phyloP scores from a whole-genome alignment of 73 alveolate species.

The Paramecium bursaria region DNA sequence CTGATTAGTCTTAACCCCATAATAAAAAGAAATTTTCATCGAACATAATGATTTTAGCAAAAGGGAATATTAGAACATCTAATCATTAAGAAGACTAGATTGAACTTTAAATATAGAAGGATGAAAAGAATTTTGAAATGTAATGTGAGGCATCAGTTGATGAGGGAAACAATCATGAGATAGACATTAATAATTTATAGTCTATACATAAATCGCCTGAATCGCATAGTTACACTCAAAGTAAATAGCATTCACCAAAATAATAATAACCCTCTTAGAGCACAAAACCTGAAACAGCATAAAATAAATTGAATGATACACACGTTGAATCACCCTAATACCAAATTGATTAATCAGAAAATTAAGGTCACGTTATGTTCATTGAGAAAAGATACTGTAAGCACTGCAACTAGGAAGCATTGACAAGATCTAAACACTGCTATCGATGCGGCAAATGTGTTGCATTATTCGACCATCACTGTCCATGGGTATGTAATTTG shows the following conservation, averaged over 20 bases:
- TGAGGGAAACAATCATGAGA: not conserved
- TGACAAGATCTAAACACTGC: slow-evolving; percentile 44
- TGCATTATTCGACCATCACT: slow-evolving; percentile 49
- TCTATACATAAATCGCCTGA: slow-evolving; percentile 37
- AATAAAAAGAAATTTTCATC: too few species aligned
- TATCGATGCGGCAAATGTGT: slow-evolving; percentile 31
- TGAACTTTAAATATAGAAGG: slow-evolving; percentile 10
- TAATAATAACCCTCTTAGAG: not conserved
- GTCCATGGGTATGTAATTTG: slow-evolving; percentile 53
- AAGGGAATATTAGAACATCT: too few species aligned
- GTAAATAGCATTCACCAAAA: not conserved
- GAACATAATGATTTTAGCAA: too few species aligned
- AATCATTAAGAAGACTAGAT: slow-evolving; percentile 3
- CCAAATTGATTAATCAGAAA: not conserved
- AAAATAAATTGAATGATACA: too few species aligned
- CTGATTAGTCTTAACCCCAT: too few species aligned
- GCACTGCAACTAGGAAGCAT: not conserved
- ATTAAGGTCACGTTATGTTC: not conserved
- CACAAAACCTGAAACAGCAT: not conserved
- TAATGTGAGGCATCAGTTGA: slow-evolving; percentile 46
- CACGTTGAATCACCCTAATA: too few species aligned
- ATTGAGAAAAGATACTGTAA: slow-evolving; percentile 45
- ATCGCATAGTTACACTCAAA: not conserved
- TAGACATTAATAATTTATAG: slow-evolving; percentile 10
- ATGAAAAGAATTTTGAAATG: slow-evolving; percentile 28